Conservation (phyloP, 345 rosid species). For the Punica granatum region DNA sequence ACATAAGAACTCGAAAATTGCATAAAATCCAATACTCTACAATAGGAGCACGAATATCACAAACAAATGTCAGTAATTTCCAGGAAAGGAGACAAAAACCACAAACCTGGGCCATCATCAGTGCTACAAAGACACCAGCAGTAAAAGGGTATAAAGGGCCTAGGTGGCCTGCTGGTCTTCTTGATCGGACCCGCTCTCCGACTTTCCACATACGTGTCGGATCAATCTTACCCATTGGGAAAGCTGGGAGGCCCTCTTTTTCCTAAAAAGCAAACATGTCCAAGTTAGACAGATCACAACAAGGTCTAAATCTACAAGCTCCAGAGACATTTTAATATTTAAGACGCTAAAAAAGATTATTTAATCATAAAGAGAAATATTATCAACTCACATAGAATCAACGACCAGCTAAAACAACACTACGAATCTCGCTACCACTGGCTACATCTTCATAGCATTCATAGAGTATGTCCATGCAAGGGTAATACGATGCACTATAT, state of each 20-base stretch:
- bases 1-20: too few relatives aligned
- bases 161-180: conserved; percentile 8
- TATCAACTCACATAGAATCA: conserved; percentile 56
- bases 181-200: conserved; percentile 5
- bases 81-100: background rate
- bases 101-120: conserved; percentile 13
- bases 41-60: background rate
- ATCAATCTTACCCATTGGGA: conserved; percentile 95
- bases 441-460: conserved; percentile 94
- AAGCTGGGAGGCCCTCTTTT: conserved; percentile 85
- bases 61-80: too few relatives aligned
- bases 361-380: too few relatives aligned
- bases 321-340: background rate
- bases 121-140: conserved; percentile 9
- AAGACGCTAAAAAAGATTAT: too few relatives aligned
- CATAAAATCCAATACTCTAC: too few relatives aligned
- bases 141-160: conserved; percentile 12
- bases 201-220: conserved; percentile 51
- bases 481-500: conserved; percentile 69
- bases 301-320: background rate
- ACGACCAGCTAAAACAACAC: conserved; percentile 91
- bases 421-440: conserved; percentile 68
- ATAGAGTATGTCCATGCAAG: conserved; percentile 82
- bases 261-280: conserved; percentile 33
- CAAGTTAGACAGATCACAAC: too few relatives aligned